Evolutionary conservation across 805 yeast genomes (phyloP).

Genomic region (Candida insectorum): DNA sequence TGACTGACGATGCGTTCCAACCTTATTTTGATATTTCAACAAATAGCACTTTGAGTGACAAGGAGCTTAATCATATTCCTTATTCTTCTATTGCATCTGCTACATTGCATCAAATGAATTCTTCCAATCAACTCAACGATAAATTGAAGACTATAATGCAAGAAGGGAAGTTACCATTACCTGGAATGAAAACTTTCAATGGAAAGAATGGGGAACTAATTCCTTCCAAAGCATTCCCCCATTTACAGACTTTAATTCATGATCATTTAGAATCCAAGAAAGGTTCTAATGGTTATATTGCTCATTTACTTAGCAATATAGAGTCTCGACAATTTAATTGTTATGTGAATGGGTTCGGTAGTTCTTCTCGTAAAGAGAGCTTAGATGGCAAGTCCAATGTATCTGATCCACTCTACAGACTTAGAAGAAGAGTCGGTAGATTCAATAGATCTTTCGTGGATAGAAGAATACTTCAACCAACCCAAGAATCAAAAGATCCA

Average conservation of each 20-base stretch:
- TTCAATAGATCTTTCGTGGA: conserved; percentile 70
- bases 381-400: too few relatives aligned
- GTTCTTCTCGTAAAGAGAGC: conserved; percentile 7
- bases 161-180: conserved; percentile 44
- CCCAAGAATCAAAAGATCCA: conserved; percentile 12
- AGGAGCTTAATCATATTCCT: conserved; percentile 65
- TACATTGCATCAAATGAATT: conserved; percentile 61
- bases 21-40: conserved; percentile 72
- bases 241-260: conserved; percentile 38
- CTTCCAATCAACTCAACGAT: conserved; percentile 51
- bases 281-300: conserved; percentile 30
- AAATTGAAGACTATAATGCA: conserved; percentile 38
- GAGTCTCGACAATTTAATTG: conserved; percentile 37
- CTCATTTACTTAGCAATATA: conserved; percentile 37
- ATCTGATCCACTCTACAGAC: conserved; percentile 53
- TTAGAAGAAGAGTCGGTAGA: conserved; percentile 76
- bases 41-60: conserved; percentile 41
- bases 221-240: conserved; percentile 47
- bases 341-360: conserved; percentile 36
- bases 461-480: conserved; percentile 46
- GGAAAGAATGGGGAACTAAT: conserved; percentile 51
- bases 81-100: conserved; percentile 74
- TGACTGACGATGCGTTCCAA: conserved; percentile 81
- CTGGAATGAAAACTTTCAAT: conserved; percentile 43
- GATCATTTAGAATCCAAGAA: conserved; percentile 21